Evolutionary conservation across 805 yeast genomes (phyloP).

Genomic region (Metschnikowia similis): DNA sequence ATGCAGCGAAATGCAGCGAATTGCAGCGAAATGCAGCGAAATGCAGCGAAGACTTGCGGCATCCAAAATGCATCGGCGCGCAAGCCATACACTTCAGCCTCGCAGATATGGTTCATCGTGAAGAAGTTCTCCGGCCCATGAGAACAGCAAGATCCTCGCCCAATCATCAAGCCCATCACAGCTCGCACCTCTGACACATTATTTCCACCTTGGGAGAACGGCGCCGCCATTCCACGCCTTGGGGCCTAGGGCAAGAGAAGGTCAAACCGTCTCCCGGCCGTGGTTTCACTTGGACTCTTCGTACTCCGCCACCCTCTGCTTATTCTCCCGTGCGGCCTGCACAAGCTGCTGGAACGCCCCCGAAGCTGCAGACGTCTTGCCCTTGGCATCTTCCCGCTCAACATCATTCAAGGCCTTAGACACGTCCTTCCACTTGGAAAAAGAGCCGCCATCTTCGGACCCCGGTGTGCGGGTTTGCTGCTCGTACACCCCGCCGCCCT

Average conservation of each 20-base stretch:
- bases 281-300: slow-evolving; percentile 4
- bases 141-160: too few relatives aligned
- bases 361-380: slow-evolving; percentile 41
- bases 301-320: slow-evolving; percentile 37
- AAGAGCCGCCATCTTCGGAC: slow-evolving; percentile 1
- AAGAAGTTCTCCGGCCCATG: too few relatives aligned
- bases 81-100: background rate
- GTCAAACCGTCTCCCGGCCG: background rate
- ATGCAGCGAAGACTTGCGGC: background rate
- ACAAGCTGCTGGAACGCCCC: slow-evolving; percentile 68
- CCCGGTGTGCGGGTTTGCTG: too few relatives aligned
- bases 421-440: slow-evolving; percentile 30
- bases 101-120: too few relatives aligned
- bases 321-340: slow-evolving; percentile 59
- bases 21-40: background rate
- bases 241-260: background rate
- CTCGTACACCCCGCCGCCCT: slow-evolving; percentile 19
- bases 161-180: too few relatives aligned
- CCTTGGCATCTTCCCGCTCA: slow-evolving; percentile 4
- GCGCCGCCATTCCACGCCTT: too few relatives aligned
- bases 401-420: slow-evolving; percentile 21
- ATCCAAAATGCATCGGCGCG: background rate
- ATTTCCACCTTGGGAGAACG: too few relatives aligned
- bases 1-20: background rate
- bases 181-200: too few relatives aligned